Evolutionary conservation across 2,329 filamentous ascomycete genomes (phyloP).

Genomic region (Nothophaeocryptopus gaeumannii): DNA sequence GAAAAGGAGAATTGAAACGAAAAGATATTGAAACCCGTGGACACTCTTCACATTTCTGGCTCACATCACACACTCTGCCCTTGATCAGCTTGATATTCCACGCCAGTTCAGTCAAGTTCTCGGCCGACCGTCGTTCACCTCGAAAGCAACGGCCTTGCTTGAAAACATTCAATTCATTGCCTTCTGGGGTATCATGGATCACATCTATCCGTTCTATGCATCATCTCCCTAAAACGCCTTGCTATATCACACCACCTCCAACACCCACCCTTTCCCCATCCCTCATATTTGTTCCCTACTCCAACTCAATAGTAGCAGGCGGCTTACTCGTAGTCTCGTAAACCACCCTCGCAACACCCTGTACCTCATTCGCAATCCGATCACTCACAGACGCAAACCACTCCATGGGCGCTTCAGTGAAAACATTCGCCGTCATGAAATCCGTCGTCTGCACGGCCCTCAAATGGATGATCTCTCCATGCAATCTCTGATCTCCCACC

Average conservation of each 20-base stretch:
- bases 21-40: too few species aligned
- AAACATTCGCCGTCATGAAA: slow-evolving; percentile 74
- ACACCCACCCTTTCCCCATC: neutral
- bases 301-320: slow-evolving; percentile 71
- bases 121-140: neutral
- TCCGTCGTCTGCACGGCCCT: slow-evolving; percentile 63
- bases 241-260: neutral
- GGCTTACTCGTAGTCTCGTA: slow-evolving; percentile 70
- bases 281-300: too few species aligned
- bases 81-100: too few species aligned
- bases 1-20: too few species aligned
- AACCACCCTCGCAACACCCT: slow-evolving; percentile 67
- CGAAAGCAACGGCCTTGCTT: neutral
- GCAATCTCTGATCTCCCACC: slow-evolving; percentile 67
- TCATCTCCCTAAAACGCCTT: slow-evolving; percentile 2
- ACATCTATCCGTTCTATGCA: neutral
- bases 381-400: slow-evolving; percentile 65
- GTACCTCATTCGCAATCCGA: slow-evolving; percentile 72
- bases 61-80: too few species aligned
- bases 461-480: slow-evolving; percentile 61
- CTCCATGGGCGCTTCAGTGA: slow-evolving; percentile 57
- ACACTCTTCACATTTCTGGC: too few species aligned
- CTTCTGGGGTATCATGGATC: slow-evolving; percentile 8
- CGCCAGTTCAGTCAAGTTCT: too few species aligned
- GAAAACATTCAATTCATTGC: neutral